These are phyloP conservation scores for Collybia nuda DNA, from an alignment of 768 basidiomycete genomes.

Conservation along the genomic window DNA sequence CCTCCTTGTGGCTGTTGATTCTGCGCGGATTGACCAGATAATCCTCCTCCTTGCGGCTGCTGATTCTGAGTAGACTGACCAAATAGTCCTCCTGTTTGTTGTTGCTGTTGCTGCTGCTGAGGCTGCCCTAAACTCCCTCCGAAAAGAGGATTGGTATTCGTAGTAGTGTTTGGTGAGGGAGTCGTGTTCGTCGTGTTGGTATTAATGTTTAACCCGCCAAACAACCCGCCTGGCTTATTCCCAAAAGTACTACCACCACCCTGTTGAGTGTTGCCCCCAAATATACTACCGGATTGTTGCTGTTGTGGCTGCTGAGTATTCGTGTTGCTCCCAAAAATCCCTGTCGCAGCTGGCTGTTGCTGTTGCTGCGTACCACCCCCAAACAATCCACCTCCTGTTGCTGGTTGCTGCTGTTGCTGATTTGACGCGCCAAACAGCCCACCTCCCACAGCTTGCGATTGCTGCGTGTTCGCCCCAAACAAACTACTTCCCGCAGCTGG, in stretches of 20 bases:
- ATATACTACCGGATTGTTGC: constrained; percentile 25
- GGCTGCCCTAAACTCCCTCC: constrained; percentile 19
- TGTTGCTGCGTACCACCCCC: constrained; percentile 18
- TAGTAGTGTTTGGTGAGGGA: constrained; percentile 22
- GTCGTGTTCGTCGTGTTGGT: constrained; percentile 26
- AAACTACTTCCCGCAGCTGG: constrained; percentile 18
- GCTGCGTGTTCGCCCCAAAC: constrained; percentile 21
- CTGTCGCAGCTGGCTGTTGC: constrained; percentile 13
- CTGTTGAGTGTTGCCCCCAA: constrained; percentile 19
- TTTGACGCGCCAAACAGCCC: constrained; percentile 21
- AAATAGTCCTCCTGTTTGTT: constrained; percentile 17
- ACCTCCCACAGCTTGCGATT: constrained; percentile 13
- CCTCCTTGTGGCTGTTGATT: constrained; percentile 24
- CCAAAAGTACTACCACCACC: constrained; percentile 14
- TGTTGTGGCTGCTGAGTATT: constrained; percentile 15
- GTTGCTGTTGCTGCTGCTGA: constrained; percentile 26
- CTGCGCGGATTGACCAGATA: constrained; percentile 20
- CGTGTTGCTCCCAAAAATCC: constrained; percentile 29
- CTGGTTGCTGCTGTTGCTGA: constrained; percentile 7
- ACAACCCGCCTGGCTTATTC: constrained; percentile 21
- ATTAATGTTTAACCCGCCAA: constrained; percentile 23
- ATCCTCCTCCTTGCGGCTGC: constrained; percentile 15
- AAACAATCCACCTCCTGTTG: constrained; percentile 20
- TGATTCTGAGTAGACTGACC: constrained; percentile 23
- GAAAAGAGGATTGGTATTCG: constrained; percentile 21